Evolutionary conservation across 768 basidiomycete genomes (phyloP).

Genomic region (Cytidiella melzeri): DNA sequence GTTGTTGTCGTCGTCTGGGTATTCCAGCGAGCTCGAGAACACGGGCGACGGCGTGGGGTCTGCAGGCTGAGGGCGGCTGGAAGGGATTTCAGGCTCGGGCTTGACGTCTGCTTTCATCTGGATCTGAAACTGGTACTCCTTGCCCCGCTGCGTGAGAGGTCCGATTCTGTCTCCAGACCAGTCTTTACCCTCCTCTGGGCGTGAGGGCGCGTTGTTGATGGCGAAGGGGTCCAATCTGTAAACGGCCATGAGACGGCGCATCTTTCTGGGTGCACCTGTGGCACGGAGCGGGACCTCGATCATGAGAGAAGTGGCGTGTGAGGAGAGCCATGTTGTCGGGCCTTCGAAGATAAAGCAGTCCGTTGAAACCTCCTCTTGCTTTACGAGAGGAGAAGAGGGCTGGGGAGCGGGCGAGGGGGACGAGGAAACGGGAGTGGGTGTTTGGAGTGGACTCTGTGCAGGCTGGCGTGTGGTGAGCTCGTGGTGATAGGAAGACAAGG

Average conservation of each 20-base stretch:
- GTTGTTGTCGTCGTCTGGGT: too few species aligned
- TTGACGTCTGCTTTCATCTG: neutral
- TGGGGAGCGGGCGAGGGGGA: neutral
- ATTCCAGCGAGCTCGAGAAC: too few species aligned
- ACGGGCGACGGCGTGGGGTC: conserved; percentile 5
- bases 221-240: conserved; percentile 76
- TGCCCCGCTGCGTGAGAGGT: conserved; percentile 54
- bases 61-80: conserved; percentile 8
- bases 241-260: conserved; percentile 73
- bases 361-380: conserved; percentile 8
- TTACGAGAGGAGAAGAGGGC: conserved; percentile 1
- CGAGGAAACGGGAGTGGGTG: conserved; percentile 6
- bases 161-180: conserved; percentile 38
- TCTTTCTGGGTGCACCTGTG: conserved; percentile 61
- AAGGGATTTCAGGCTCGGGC: neutral
- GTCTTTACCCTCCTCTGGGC: conserved; percentile 16
- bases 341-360: conserved; percentile 13
- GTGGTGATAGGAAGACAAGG: too few species aligned
- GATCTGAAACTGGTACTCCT: conserved; percentile 64
- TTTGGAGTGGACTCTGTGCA: neutral
- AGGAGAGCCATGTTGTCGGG: neutral
- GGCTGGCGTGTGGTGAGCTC: conserved; percentile 2
- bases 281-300: conserved; percentile 62
- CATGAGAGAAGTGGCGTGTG: neutral
- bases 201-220: conserved; percentile 42